Evolutionary conservation across 2,329 filamentous ascomycete species (phyloP), one percentile per base, ranked within the genome.

Genomic region (Botrytis medusae): DNA sequence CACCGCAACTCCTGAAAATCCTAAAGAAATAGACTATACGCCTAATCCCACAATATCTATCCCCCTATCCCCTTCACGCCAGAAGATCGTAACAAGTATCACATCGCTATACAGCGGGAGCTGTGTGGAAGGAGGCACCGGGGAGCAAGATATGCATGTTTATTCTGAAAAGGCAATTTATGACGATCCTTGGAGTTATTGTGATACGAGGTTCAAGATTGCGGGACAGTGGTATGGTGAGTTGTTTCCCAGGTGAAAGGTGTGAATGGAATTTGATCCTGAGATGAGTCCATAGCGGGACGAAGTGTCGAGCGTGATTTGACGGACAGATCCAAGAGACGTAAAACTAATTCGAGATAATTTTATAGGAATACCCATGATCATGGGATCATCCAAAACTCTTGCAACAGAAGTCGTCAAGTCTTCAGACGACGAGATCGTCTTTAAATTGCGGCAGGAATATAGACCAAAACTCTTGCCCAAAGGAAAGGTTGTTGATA

Each of bases 151-250:
- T 74, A 86, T 87, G 83, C 79, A 81, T 61, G 85, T 86, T 1
- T 87, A 86, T 75, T 83, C 83, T 4, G 80, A 82, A 60, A 81
- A 84, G 68, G 80, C 83, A 2, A 79, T 86, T 37, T 85, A 86
- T 74, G 84, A 86, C 71, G 84, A 86, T 75, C 83, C 84, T 1
- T 85, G 82, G 78, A 84, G 83, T 74, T 86, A 84, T 75, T 86
- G 84, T 75, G 84, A 87, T 77, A 86, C 83, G 0, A 78, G 84
- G 69, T 86, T 85, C 74, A 87, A 86, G 76, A 86, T 87, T 73
- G 84, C 84, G 2, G 84, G 85, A 12, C 84, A 87, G 76, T 87
- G 85, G 84, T 86, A 84, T 75, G 74, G 73, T 75, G 42, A 62
- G 57, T 63, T 60, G 25, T 29, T 37, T 18, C 34, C n/a, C 2